phyloP scores from a whole-genome alignment of 352 stramenopile genomes.

The Globisporangium viniferum region DNA sequence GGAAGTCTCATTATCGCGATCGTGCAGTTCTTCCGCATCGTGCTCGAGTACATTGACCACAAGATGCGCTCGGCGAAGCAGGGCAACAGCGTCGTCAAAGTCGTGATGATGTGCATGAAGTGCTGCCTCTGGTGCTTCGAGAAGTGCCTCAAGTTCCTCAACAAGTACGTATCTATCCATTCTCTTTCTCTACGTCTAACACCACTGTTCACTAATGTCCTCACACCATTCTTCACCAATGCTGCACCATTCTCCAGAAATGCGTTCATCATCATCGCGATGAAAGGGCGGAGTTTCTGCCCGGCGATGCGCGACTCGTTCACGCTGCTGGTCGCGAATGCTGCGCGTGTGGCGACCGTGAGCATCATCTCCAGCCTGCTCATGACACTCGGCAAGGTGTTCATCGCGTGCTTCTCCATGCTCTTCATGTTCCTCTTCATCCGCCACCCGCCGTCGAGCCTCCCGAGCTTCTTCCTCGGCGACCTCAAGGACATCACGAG shows the following conservation, averaged over 20 bases:
- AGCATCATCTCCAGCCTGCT: constrained; percentile 83
- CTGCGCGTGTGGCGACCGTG: constrained; percentile 85
- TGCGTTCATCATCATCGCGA: constrained; percentile 87
- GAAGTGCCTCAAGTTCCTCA: constrained; percentile 89
- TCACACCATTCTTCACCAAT: neutral
- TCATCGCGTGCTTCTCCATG: constrained; percentile 69
- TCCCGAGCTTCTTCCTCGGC: constrained; percentile 74
- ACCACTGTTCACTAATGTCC: neutral
- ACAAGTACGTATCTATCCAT: constrained; percentile 34
- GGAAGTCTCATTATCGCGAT: constrained; percentile 85
- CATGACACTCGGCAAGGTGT: constrained; percentile 85
- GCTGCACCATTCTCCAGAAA: constrained; percentile 31
- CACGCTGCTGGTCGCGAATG: constrained; percentile 94
- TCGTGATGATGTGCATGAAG: constrained; percentile 86
- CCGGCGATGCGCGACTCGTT: constrained; percentile 93
- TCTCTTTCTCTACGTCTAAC: neutral
- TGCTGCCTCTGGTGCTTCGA: constrained; percentile 89
- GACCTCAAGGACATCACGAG: constrained; percentile 62
- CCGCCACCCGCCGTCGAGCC: constrained; percentile 41
- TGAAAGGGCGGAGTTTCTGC: constrained; percentile 86
- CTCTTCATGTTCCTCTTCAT: constrained; percentile 86
- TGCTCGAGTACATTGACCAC: constrained; percentile 81
- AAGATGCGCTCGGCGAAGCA: constrained; percentile 65
- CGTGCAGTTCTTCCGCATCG: constrained; percentile 70
- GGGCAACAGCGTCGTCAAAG: constrained; percentile 58